Evolutionary conservation across 805 yeast species (phyloP), one percentile per base, ranked within the genome.

Genomic region (Zygoascus flipseniorum): DNA sequence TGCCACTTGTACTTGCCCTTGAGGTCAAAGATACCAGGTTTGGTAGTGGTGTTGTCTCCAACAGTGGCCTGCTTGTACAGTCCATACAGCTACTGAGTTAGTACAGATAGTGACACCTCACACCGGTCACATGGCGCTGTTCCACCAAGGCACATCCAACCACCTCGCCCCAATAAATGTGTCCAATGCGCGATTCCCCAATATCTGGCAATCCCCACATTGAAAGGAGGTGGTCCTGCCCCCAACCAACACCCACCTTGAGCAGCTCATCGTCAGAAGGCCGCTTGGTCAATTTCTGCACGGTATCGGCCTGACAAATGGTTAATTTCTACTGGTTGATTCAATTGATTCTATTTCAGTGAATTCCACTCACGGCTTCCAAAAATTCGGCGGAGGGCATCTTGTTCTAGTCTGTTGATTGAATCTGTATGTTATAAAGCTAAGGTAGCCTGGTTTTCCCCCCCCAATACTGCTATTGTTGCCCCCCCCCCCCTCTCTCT

Each of bases 1-100:
- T 90, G 92, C 98, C 98, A 93, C 78, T 93, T 93, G 80, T 87
- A 86, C 74, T 95, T 89, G 62, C 92, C 97, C 76, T 86, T 89
- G 75, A 93, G 79, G 74, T 89, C 95, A 70, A 93, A 88, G 55
- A 86, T 73, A 58, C 97, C 93, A 52, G 99, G 99, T 75, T 88
- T 87, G 53, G 78, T 75, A 57, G 96, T 86, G 62, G 68, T 71
- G 79, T 89, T 89, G 79, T 93, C 99, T 60, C 99, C 99, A 54
- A 84, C 85, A 37, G 97, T 92, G 63, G 98, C 96, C 76, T 93
- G 99, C 74, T 93, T 93, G 85, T 78, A 93, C 64, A 93, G 78
- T 48, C 92, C 97, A 75, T 93, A 93, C 64, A 93, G 77, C 70
- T 62, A 37, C 47, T 51, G 5, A 4, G 28, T 45, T 45, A 18